Evolutionary conservation across 139 green algal species (phyloP), one percentile per base, ranked within the genome.

Genomic region (Chlorella sorokiniana): DNA sequence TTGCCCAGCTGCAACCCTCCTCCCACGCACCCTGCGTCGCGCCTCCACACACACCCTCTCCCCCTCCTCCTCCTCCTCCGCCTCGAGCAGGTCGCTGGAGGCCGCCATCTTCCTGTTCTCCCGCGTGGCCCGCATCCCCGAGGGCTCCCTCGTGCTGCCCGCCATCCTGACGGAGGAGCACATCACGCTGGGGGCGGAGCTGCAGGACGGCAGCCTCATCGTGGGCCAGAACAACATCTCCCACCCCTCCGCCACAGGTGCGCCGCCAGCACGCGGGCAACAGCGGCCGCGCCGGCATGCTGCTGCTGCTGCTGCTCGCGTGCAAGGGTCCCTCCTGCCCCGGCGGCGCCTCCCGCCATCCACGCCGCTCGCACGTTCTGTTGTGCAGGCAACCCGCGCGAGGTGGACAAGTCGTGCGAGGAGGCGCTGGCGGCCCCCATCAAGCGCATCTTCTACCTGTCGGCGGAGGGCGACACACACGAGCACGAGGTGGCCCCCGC

Each of bases 71-170:
- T 16, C 27, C 69, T 62, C 0, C 2, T 33, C 6, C 38, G 29
- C 69, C 69, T 41, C 41, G 7, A n/a, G 61, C 76, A 81, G 93
- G 25, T 98, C 95, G 4, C 85, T 99, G 80, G 97, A 99, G 75
- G 95, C 95, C 2, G 96, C 97, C 45, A 97, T 99, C 64, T 99
- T 99, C 88, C 88, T 99, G 38, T 99, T 98, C 80, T 93, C 84
- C 6, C 85, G 92, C 2, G 95, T 98, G 38, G 89, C 86, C 1
- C 85, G 90, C 76, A 93, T 96, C 41, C 93, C 93, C 8, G 79
- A 88, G 56, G 90, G 90, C 42, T 90, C 85, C 22, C 69, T 89
- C 2, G 96, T 99, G 56, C 86, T 99, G 78, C 97, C 97, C 4
- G 93, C 90, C 76, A 96, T 99, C 65, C 91, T 89, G 76, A 98